A percentile compares a stretch with the other conserved stretches of the same genome.
Evolutionary conservation across 2,329 filamentous ascomycete species (phyloP).

Genomic region (Fusarium hostae): DNA sequence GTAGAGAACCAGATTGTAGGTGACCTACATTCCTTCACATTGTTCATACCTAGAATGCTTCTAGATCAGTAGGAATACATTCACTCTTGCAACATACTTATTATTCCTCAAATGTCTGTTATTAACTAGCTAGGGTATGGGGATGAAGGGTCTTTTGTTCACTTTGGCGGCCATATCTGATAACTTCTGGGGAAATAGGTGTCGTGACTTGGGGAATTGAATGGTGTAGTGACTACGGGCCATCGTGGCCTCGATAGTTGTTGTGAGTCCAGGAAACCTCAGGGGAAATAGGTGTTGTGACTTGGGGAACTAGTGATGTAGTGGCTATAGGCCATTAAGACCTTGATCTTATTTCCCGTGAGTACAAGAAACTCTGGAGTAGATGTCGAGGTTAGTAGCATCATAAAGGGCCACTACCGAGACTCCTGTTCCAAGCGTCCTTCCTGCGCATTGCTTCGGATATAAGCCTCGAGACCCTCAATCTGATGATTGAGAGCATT

Average conservation of each 20-base stretch:
- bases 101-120: neutral
- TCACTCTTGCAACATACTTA: neutral
- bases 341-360: neutral
- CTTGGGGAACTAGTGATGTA: no score
- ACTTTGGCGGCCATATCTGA: neutral
- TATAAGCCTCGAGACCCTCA: no score
- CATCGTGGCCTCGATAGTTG: neutral
- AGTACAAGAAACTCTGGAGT: neutral
- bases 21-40: no score
- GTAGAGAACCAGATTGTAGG: no score
- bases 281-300: no score
- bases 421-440: no score
- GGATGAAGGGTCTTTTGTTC: neutral
- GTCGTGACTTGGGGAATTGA: neutral
- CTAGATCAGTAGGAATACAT: neutral
- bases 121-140: neutral
- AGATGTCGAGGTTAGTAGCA: no score
- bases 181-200: neutral
- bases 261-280: neutral
- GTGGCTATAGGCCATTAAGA: no score
- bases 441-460: no score
- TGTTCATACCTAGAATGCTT: no score
- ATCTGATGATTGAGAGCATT: no score
- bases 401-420: no score
- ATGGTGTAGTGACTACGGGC: neutral